These are phyloP conservation scores for Trichoderma erinaceum DNA, from an alignment of 495 filamentous ascomycete genomes.

Conservation along the genomic window DNA sequence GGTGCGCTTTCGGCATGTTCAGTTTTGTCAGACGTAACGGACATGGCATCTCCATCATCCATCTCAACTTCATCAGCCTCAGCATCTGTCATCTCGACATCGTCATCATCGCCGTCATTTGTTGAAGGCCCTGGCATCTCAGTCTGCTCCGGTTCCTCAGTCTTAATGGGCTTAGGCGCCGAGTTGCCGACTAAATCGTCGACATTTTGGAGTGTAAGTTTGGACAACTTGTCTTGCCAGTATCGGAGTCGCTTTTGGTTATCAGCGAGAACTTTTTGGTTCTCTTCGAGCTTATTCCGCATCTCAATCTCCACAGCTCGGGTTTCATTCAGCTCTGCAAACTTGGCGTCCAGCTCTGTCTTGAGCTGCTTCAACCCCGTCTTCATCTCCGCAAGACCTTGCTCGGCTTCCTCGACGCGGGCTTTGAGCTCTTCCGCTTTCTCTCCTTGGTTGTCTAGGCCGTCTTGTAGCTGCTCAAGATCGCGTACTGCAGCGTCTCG, in stretches of 20 bases:
- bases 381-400: constrained; percentile 71
- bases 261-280: constrained; percentile 79
- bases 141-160: constrained; percentile 10
- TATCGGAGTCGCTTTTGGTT: constrained; percentile 78
- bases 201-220: constrained; percentile 70
- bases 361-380: constrained; percentile 74
- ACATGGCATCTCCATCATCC: constrained; percentile 16
- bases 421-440: constrained; percentile 66
- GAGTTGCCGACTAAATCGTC: constrained; percentile 56
- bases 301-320: constrained; percentile 93
- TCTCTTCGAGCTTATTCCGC: constrained; percentile 95
- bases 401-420: constrained; percentile 80
- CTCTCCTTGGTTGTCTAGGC: constrained; percentile 66
- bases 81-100: constrained; percentile 19
- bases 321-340: constrained; percentile 79
- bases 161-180: constrained; percentile 22
- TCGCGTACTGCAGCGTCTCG: constrained; percentile 64
- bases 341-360: constrained; percentile 78
- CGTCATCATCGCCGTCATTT: constrained; percentile 21
- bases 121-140: constrained; percentile 10
- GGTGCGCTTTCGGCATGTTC: constrained; percentile 22
- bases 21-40: constrained; percentile 23
- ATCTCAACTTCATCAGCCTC: constrained; percentile 21
- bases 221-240: constrained; percentile 84
- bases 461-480: constrained; percentile 65